Conservation (phyloP, 495 filamentous ascomycete genomes). For the Alectoria sarmentosa region DNA sequence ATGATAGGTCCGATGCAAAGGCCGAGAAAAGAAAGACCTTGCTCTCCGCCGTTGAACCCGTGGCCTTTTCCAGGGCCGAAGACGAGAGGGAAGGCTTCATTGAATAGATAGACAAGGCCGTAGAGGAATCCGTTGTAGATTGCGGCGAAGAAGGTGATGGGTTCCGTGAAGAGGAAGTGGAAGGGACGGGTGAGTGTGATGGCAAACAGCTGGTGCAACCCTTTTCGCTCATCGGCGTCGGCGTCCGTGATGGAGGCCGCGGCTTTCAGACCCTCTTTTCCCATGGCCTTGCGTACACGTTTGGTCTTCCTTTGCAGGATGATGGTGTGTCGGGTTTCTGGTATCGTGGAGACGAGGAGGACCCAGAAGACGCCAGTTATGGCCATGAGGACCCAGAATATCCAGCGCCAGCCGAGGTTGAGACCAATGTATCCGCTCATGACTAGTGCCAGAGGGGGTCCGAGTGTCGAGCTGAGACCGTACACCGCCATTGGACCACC, state of each 20-base stretch:
- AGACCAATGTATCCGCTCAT: too few species aligned
- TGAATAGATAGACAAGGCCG: conserved; percentile 67
- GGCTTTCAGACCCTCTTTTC: conserved; percentile 42
- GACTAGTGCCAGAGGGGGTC: too few species aligned
- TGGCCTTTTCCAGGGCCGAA: conserved; percentile 45
- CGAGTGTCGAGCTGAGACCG: too few species aligned
- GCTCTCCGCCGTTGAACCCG: conserved; percentile 33
- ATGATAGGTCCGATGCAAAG: conserved; percentile 28
- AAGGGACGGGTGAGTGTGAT: conserved; percentile 46
- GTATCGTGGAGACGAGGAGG: conserved; percentile 45
- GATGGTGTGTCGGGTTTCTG: conserved; percentile 64
- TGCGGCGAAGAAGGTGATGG: conserved; percentile 57
- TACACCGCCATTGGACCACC: too few species aligned
- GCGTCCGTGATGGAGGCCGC: conserved; percentile 41
- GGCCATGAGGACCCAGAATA: conserved; percentile 56
- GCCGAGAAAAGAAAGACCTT: conserved; percentile 40
- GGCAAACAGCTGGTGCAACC: conserved; percentile 36
- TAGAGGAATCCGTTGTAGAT: conserved; percentile 64
- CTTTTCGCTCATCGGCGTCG: conserved; percentile 43
- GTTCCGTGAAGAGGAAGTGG: conserved; percentile 45
- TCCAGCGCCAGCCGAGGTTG: conserved; percentile 72
- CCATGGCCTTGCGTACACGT: conserved; percentile 58
- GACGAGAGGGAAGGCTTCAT: conserved; percentile 61
- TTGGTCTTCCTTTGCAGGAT: conserved; percentile 58
- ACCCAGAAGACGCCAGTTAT: conserved; percentile 43